These are phyloP conservation scores for Pichia sporocuriosa DNA, from an alignment of 805 yeast species.

Conservation along the genomic window DNA sequence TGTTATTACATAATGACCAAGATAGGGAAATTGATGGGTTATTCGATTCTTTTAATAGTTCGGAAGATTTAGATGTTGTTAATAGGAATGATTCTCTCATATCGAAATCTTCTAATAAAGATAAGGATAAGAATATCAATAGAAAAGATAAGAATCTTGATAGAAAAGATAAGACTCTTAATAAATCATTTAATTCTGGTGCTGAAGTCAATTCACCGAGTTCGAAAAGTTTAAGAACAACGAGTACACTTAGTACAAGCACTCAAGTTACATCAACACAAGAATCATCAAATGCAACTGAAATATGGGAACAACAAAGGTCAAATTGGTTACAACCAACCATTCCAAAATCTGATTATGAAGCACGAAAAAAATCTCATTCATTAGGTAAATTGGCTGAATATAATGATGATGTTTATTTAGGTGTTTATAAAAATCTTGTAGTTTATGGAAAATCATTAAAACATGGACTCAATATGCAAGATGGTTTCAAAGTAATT, in stretches of 20 bases:
- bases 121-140: not conserved
- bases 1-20: slow-evolving; percentile 2
- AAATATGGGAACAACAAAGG: slow-evolving; percentile 66
- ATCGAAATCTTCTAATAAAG: not conserved
- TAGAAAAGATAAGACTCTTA: too few species aligned
- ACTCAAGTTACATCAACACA: not conserved
- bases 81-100: too few species aligned
- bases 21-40: slow-evolving; percentile 4
- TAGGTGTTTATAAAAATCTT: slow-evolving; percentile 59
- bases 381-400: slow-evolving; percentile 30
- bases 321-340: slow-evolving; percentile 55
- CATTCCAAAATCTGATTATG: not conserved
- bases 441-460: slow-evolving; percentile 65
- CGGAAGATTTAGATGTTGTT: not conserved
- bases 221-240: too few species aligned
- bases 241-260: too few species aligned
- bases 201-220: too few species aligned
- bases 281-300: slow-evolving; percentile 25
- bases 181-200: too few species aligned
- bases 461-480: slow-evolving; percentile 64
- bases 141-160: too few species aligned
- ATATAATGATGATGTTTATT: slow-evolving; percentile 34
- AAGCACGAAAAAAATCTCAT: slow-evolving; percentile 4
- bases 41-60: slow-evolving; percentile 4
- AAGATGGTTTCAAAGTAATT: slow-evolving; percentile 63